Conservation (phyloP, 208 protist genomes). For the Herpetomonas tarakana region DNA sequence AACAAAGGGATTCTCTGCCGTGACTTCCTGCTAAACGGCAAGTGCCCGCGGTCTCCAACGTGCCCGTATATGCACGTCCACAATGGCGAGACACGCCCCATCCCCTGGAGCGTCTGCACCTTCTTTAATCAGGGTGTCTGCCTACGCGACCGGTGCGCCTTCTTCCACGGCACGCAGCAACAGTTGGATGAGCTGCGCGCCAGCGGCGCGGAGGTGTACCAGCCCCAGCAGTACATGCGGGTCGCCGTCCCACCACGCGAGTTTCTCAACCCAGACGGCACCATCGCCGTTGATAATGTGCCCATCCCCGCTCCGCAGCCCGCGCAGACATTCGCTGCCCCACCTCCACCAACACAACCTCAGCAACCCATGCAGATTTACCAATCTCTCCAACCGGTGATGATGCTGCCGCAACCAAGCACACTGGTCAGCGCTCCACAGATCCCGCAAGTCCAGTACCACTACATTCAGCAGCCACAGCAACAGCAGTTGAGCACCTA, state of each 20-base stretch:
- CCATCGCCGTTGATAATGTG: conserved; percentile 17
- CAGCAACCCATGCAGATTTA: neutral
- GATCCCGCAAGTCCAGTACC: neutral
- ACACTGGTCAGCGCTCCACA: neutral
- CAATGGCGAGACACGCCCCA: conserved; percentile 45
- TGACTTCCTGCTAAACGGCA: conserved; percentile 36
- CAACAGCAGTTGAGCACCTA: neutral
- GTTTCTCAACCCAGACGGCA: conserved; percentile 30
- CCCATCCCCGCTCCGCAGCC: conserved; percentile 11
- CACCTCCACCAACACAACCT: neutral
- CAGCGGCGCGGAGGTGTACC: conserved; percentile 35
- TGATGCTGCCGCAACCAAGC: neutral
- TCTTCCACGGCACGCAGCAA: conserved; percentile 68
- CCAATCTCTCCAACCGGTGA: neutral
- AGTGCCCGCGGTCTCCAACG: conserved; percentile 29
- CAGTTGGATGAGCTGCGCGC: conserved; percentile 57
- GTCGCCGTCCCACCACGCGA: conserved; percentile 45
- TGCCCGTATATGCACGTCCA: conserved; percentile 81
- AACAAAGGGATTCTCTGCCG: conserved; percentile 76
- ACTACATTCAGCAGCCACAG: neutral
- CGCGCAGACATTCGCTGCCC: neutral
- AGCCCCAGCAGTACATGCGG: conserved; percentile 73
- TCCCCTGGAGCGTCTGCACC: conserved; percentile 63
- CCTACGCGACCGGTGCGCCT: conserved; percentile 63
- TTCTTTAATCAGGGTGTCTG: conserved; percentile 71